These are phyloP conservation scores for Prunus armeniaca DNA, from an alignment of 306 rosid genomes.

Conservation along the genomic window DNA sequence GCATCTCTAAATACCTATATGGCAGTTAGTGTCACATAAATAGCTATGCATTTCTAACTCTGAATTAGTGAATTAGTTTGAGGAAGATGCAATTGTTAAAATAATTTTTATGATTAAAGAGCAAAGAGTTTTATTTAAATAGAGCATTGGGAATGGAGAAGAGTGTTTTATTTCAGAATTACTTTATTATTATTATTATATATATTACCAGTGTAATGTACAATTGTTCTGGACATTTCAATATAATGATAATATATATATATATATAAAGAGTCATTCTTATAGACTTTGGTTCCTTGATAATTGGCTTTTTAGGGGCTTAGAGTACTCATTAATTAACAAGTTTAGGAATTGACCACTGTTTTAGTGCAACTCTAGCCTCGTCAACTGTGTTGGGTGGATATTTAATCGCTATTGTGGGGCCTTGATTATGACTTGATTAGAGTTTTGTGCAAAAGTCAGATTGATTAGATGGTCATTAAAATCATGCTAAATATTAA, in stretches of 20 bases:
- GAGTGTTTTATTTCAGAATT: background rate
- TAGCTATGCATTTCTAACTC: background rate
- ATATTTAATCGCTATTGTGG: background rate
- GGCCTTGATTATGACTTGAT: background rate
- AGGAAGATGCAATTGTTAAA: no score
- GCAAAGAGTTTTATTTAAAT: no score
- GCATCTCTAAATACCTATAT: background rate
- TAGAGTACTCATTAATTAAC: background rate
- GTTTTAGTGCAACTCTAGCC: background rate
- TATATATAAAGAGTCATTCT: background rate
- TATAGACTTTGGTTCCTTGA: background rate
- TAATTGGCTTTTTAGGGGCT: background rate
- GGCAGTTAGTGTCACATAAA: no score
- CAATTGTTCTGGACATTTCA: background rate
- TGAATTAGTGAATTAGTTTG: no score
- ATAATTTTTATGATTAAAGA: no score
- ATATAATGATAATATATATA: background rate
- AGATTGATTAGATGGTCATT: no score
- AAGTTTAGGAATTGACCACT: background rate
- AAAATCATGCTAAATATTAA: no score
- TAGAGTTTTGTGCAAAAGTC: slow-evolving; percentile 7
- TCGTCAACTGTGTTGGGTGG: background rate
- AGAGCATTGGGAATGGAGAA: background rate
- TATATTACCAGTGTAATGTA: background rate
- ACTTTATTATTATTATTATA: background rate